These are phyloP conservation scores for Isoetes engelmannii DNA, from an alignment of 83 land plant species.

Conservation along the genomic window DNA sequence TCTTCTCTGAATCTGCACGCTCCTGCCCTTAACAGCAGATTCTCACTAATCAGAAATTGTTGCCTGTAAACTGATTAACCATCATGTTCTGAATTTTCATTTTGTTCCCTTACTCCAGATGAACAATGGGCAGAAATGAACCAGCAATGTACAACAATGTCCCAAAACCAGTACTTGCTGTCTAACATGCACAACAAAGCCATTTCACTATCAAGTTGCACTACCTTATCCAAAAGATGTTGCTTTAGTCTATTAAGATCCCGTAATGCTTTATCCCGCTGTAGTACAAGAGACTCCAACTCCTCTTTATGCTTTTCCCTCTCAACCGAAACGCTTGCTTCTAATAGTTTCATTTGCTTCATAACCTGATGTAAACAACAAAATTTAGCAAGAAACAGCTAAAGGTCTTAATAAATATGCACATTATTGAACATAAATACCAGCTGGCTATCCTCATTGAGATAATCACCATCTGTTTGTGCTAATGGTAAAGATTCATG, in stretches of 20 bases:
- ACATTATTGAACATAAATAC: too few species aligned
- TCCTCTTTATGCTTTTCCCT: conserved; percentile 36
- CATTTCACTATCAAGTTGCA: neutral
- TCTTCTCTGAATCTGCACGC: conserved; percentile 81
- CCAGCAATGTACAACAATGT: neutral
- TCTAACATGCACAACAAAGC: neutral
- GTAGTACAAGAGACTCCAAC: conserved; percentile 45
- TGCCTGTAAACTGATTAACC: neutral
- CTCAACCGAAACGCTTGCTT: neutral
- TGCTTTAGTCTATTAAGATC: conserved; percentile 76
- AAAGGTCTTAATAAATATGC: too few species aligned
- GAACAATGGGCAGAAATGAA: neutral
- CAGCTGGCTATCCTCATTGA: too few species aligned
- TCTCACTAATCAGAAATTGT: too few species aligned
- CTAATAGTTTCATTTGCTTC: too few species aligned
- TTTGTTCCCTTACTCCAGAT: neutral
- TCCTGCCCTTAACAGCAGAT: conserved; percentile 40
- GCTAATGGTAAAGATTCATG: too few species aligned
- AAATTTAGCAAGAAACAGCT: too few species aligned
- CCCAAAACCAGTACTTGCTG: neutral
- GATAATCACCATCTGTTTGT: too few species aligned
- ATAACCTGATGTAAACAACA: too few species aligned
- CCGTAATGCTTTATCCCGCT: conserved; percentile 76
- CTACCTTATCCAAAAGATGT: conserved; percentile 86
- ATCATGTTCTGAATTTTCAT: neutral